phyloP scores from a whole-genome alignment of 2,329 filamentous ascomycete species.

The Fusarium sp. region DNA sequence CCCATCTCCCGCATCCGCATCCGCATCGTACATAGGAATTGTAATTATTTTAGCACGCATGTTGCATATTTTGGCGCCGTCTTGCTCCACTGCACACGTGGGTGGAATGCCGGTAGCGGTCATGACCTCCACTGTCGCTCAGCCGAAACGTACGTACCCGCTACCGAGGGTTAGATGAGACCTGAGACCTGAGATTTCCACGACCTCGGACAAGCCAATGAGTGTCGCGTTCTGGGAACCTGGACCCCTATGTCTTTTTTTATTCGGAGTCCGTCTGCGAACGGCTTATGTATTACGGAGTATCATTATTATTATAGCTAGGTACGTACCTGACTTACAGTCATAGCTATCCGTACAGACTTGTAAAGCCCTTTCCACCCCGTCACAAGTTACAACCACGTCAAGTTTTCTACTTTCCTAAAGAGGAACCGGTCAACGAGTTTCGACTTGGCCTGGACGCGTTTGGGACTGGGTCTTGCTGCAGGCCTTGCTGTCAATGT shows the following conservation, averaged over 20 bases:
- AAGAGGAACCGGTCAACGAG: conserved; percentile 52
- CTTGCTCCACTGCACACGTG: conserved; percentile 46
- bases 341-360: neutral
- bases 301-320: too few relatives aligned
- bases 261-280: too few relatives aligned
- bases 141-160: conserved; percentile 21
- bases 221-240: neutral
- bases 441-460: conserved; percentile 41
- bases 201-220: neutral
- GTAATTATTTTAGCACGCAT: conserved; percentile 9
- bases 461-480: conserved; percentile 38
- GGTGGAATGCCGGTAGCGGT: conserved; percentile 45
- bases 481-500: conserved; percentile 34
- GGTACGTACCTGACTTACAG: too few relatives aligned
- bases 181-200: conserved; percentile 18
- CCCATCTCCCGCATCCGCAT: neutral
- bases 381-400: conserved; percentile 42
- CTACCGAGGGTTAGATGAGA: conserved; percentile 25
- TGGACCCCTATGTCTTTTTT: neutral
- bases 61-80: conserved; percentile 16
- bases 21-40: neutral
- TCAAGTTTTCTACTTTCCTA: conserved; percentile 50
- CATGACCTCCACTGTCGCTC: conserved; percentile 30
- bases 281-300: too few relatives aligned
- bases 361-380: conserved; percentile 10